phyloP scores from a whole-genome alignment of 1,284 basidiomycete species.

The Schizophyllum commune region DNA sequence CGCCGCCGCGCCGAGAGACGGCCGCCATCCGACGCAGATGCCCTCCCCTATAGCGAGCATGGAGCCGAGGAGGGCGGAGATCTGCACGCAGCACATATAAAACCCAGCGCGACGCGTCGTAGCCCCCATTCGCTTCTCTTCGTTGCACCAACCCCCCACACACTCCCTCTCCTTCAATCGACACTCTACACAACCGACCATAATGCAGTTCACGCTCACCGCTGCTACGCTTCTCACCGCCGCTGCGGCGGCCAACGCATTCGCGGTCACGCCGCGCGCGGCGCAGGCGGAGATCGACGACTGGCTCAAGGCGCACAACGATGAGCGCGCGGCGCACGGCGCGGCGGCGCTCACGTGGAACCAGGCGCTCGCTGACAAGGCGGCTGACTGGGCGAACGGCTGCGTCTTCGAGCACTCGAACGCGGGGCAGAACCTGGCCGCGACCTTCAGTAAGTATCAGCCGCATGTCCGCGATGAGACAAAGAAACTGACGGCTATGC shows the following conservation, averaged over 20 bases:
- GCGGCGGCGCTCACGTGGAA: conserved; percentile 38
- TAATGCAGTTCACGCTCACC: background rate
- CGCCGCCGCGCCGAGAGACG: background rate
- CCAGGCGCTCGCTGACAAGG: conserved; percentile 30
- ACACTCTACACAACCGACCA: background rate
- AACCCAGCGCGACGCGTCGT: background rate
- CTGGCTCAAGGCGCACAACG: conserved; percentile 38
- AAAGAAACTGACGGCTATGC: conserved; percentile 46
- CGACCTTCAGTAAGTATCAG: conserved; percentile 8
- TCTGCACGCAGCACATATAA: background rate
- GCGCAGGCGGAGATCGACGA: background rate
- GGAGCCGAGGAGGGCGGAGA: too few relatives aligned
- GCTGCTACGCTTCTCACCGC: background rate
- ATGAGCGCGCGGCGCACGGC: conserved; percentile 34
- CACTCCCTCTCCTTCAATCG: background rate
- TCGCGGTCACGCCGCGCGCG: background rate
- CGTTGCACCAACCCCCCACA: background rate
- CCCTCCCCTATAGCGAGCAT: background rate
- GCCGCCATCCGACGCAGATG: background rate
- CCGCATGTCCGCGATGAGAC: conserved; percentile 2
- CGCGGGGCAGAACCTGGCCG: conserved; percentile 33
- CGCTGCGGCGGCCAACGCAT: background rate
- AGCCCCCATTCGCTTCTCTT: background rate
- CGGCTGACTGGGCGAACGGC: conserved; percentile 37
- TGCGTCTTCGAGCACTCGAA: conserved; percentile 41